phyloP scores from a whole-genome alignment of 306 rosid species.

The Prunus mume region DNA sequence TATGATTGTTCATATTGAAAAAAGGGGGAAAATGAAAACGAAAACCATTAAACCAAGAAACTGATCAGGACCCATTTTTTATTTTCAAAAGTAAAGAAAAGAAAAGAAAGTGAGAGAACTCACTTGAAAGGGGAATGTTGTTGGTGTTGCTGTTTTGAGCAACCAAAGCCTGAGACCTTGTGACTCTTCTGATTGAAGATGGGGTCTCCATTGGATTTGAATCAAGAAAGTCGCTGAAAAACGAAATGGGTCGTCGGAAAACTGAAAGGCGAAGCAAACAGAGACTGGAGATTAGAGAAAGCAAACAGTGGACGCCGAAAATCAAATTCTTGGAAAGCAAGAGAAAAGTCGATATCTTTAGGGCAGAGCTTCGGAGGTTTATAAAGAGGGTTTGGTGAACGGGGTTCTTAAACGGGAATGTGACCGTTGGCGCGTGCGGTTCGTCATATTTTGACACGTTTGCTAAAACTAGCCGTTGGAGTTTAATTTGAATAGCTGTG shows the following conservation, averaged over 20 bases:
- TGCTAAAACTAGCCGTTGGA: conserved; percentile 67
- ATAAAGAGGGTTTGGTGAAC: conserved; percentile 23
- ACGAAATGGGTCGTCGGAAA: neutral
- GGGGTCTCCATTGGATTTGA: conserved; percentile 80
- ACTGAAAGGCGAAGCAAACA: neutral
- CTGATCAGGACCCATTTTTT: neutral
- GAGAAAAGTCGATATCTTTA: neutral
- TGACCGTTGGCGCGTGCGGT: conserved; percentile 81
- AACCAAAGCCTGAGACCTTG: conserved; percentile 58
- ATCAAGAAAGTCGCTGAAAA: neutral
- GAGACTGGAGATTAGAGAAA: neutral
- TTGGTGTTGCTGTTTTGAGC: conserved; percentile 21
- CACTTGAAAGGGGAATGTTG: conserved; percentile 60
- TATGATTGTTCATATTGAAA: too few species aligned
- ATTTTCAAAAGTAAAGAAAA: conserved; percentile 4
- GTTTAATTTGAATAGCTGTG: conserved; percentile 10
- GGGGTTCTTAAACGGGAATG: conserved; percentile 28
- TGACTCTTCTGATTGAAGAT: conserved; percentile 69
- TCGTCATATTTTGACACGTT: neutral
- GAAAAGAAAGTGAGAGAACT: conserved; percentile 15
- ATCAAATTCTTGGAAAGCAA: neutral
- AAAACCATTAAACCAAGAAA: conserved; percentile 4
- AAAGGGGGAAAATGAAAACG: neutral
- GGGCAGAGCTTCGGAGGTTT: conserved; percentile 20
- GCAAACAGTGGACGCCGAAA: neutral